Evolutionary conservation across 2,329 filamentous ascomycete species (phyloP), one percentile per base, ranked within the genome.

Genomic region (Zasmidium cellare): DNA sequence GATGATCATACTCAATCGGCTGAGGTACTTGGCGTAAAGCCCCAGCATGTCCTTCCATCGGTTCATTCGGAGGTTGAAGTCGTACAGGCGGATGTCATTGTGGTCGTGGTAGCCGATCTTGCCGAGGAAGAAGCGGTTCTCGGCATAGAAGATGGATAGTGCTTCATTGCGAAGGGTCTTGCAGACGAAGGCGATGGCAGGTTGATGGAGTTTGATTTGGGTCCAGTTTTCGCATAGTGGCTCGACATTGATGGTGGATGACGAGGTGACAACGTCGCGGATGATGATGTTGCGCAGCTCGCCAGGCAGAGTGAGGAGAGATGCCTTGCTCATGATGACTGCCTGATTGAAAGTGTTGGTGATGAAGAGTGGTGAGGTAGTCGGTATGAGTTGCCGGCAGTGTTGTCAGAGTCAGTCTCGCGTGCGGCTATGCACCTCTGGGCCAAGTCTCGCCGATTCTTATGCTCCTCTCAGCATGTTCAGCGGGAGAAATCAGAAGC

Each of bases 101-200:
- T 22, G 50, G 45, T 56, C 35, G 47, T 63, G 55, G 51, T 63
- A 63, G 28, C 60, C 62, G 24, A 65, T 61, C 52, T 60, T 63
- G 41, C 60, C 62, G 1, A 65, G 56, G 53, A 56, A 58, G 56
- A 61, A 66, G 31, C 49, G 55, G 46, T 64, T 66, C 23, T 62
- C 62, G 31, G 61, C 49, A 48, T 64, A 66, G 60, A 60, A 66
- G 46, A 64, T 63, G 56, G 52, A 56, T 12, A 64, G 54, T 16
- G 58, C 60, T 53, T 64, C 64, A 22, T 58, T 31, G 3, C 64
- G 62, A 19, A 64, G 41, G 22, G 53, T 46, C 22, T 53, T 53
- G 56, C 53, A 63, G 7, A 56, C 58, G 52, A 63, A 61, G 14
- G 62, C 48, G 20, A 56, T 35, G 22, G 62, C 58, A 12, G 60